Conservation (phyloP, 352 stramenopile species). For the Phytopythium boreale region DNA sequence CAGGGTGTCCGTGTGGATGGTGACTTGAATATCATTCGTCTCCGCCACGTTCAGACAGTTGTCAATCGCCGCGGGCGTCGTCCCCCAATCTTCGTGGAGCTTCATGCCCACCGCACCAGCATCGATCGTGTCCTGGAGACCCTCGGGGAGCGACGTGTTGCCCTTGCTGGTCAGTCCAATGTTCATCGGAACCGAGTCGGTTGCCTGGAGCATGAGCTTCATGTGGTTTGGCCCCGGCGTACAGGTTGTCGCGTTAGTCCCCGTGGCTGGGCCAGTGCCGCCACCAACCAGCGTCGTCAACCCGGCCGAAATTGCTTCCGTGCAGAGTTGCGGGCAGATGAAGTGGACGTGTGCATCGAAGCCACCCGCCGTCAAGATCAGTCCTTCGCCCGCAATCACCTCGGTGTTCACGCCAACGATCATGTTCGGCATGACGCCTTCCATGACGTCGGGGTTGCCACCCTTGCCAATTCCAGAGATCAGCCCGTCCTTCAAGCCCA, state of each 20-base stretch:
- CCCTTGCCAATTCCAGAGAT: constrained; percentile 97
- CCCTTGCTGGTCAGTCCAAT: constrained; percentile 98
- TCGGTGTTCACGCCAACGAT: constrained; percentile 92
- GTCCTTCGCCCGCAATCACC: constrained; percentile 95
- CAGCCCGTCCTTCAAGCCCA: constrained; percentile 92
- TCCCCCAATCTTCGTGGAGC: constrained; percentile 98
- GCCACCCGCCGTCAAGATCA: constrained; percentile 95
- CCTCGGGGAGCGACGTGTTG: constrained; percentile 87
- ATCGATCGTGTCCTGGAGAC: constrained; percentile 89
- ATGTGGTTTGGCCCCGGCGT: constrained; percentile 93
- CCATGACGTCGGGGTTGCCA: constrained; percentile 97
- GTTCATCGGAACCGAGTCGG: constrained; percentile 92
- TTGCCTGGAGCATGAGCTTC: constrained; percentile 95
- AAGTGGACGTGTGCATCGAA: constrained; percentile 97
- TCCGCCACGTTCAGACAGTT: constrained; percentile 90
- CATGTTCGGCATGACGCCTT: constrained; percentile 84
- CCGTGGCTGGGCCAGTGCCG: constrained; percentile 89
- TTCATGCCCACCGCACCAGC: constrained; percentile 94
- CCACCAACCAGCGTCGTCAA: constrained; percentile 93
- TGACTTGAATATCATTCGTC: constrained; percentile 92
- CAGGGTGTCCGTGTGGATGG: constrained; percentile 97
- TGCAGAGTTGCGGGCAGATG: constrained; percentile 94
- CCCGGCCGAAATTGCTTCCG: constrained; percentile 91
- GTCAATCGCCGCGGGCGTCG: constrained; percentile 95
- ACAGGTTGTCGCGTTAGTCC: constrained; percentile 97